These are phyloP conservation scores for Hymenoscyphus linearis DNA, from an alignment of 2,329 filamentous ascomycete species.

Conservation along the genomic window DNA sequence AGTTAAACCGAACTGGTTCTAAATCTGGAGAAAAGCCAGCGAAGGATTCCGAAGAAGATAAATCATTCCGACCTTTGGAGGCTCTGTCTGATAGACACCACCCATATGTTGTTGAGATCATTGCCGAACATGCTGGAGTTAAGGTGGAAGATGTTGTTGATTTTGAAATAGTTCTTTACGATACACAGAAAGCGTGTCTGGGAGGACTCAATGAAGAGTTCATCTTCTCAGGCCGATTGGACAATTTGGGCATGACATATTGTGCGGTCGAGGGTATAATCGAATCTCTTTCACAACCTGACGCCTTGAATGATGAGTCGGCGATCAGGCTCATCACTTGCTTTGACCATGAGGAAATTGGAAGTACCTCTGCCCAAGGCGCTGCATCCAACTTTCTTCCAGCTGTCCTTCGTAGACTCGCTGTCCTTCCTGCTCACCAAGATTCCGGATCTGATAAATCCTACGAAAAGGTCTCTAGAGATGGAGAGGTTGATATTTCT, in stretches of 20 bases:
- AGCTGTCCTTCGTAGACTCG: conserved; percentile 78
- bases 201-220: conserved; percentile 91
- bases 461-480: conserved; percentile 52
- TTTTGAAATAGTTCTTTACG: conserved; percentile 96
- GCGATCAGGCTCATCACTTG: conserved; percentile 87
- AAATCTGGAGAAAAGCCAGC: conserved; percentile 29
- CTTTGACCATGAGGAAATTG: conserved; percentile 98
- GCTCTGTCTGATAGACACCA: conserved; percentile 80
- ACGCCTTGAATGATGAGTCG: conserved; percentile 66
- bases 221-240: conserved; percentile 90
- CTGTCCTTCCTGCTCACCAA: conserved; percentile 60
- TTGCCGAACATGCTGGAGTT: conserved; percentile 73
- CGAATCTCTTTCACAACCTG: conserved; percentile 60
- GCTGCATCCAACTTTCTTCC: conserved; percentile 90
- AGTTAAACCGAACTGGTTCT: conserved; percentile 67
- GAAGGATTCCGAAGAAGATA: conserved; percentile 38
- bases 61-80: conserved; percentile 68
- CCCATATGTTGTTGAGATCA: conserved; percentile 75
- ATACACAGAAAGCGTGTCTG: conserved; percentile 84
- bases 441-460: conserved; percentile 53
- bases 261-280: conserved; percentile 85
- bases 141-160: conserved; percentile 71
- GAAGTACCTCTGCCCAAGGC: conserved; percentile 85
- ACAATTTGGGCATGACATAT: conserved; percentile 96
- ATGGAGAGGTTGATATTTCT: conserved; percentile 54